Base-by-base conservation (phyloP, 805 yeast species). In the Jamesozyma piceae region DNA sequence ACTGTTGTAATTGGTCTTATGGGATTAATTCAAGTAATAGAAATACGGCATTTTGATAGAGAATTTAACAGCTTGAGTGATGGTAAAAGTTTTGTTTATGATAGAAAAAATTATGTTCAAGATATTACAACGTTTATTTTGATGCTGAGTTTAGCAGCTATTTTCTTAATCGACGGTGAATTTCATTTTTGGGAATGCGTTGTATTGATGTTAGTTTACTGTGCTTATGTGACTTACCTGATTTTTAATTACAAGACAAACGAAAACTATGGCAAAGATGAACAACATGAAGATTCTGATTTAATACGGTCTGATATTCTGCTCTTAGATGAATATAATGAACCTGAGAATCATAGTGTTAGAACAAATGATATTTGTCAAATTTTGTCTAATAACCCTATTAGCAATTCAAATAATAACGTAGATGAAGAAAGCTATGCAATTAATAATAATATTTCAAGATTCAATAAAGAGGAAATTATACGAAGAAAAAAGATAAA, bases 1-100 rank as follows among this genome's bases (percentile, higher is more conserved):
- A 77, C 90, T 1, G 81, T 86, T 11, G 84, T 90, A 0, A 69
- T 85, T 20, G 97, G 97, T 0, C 60, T 77, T 0, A 82, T 90
- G 75, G 81, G 85, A 0, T 58, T 88, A 0, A 59, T 35, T 11
- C 22, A 33, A 17, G 26, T 43, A 2, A 44, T 44, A n/a, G 26
- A 37, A 18, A 28, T 39, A 29, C 29, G 19, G 17, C 17, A 35
- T 17, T 20, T 14, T 5, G 18, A 30, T 14, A 20, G 6, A 5
- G 34, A 30, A 15, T 9, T 29, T 18, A 36, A 17, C 6, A 24
- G 11, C 8, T n/a, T 35, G 2, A 18, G 39, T 36, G 26, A 9
- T 35, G 37, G 21, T 9, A 15, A 9, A n/a, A 22, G 11, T 4
- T 19, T 21, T 6, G 37, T 37, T 15, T 58, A 57, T 29, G 69